Base-by-base conservation (phyloP, 2,329 filamentous ascomycete genomes). In the Fusarium compactum region DNA sequence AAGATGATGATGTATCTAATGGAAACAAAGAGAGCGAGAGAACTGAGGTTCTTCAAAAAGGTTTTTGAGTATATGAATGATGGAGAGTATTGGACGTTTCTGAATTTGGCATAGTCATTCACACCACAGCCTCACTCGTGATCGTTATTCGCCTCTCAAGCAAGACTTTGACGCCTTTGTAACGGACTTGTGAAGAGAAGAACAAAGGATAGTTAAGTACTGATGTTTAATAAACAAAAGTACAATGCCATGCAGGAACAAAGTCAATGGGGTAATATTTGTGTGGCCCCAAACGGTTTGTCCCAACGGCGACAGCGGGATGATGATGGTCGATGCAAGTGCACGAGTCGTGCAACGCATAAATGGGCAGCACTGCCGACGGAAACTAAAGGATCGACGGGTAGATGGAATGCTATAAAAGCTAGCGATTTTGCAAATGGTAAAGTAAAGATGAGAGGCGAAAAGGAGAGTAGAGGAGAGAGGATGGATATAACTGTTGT, bases 261-360 rank as follows among this genome's bases (percentile, higher is more conserved):
- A 41, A 25, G 27, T 15, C 34, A 29, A 47, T 30, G 27, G 45
- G 18, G 34, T 38, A 38, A 22, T 44, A 40, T 64, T 45, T 29
- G 38, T 55, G 58, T 55, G 46, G 52, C 56, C 45, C 55, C 45
- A 53, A 69, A 40, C 41, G 38, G 57, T 58, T 59, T 59, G 46
- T 50, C 62, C 30, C 65, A 52, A 56, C 44, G 53, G 61, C 34
- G 44, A 59, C 52, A 38, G 56, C 54, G 54, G 56, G 48, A 58
- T 22, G 43, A 58, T 57, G 54, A 62, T 54, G 51, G 38, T 51
- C 51, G 57, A 58, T 66, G 57, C 47, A 57, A 64, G 59, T 48
- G 41, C 65, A 55, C 58, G 69, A 71, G 61, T 72, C 65, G 61
- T 72, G 54, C 52, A 52, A 48, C 53, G 38, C 62, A 55, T 58